Evolutionary conservation across 1,284 basidiomycete species (phyloP).

Genomic region (Fomes fomentarius): DNA sequence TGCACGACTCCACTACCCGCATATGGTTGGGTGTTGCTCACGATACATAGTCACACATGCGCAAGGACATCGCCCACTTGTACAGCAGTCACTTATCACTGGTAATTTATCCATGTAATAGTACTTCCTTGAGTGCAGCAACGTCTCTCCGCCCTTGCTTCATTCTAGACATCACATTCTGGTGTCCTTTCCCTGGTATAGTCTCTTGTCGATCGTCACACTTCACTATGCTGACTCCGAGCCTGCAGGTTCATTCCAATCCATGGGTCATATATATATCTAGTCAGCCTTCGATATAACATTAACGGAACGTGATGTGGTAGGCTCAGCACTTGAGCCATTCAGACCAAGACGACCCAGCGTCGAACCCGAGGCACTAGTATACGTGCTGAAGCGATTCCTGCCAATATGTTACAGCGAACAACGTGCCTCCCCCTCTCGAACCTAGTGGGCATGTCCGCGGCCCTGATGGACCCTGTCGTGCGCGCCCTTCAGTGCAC

Average conservation of each 20-base stretch:
- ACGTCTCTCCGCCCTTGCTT: background rate
- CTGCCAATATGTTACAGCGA: background rate
- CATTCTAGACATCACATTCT: no score
- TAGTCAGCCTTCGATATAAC: no score
- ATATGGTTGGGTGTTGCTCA: no score
- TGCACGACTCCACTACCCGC: background rate
- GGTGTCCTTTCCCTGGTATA: background rate
- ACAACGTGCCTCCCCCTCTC: background rate
- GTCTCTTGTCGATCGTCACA: no score
- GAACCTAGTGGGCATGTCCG: conserved; percentile 2
- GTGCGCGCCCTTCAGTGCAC: conserved; percentile 21
- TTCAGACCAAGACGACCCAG: background rate
- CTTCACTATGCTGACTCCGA: no score
- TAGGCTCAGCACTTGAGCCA: no score
- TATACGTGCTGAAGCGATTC: background rate
- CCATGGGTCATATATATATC: no score
- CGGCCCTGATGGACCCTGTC: conserved; percentile 10
- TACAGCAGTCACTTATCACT: conserved; percentile 13
- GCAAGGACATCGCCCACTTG: conserved; percentile 6
- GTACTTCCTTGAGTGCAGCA: background rate
- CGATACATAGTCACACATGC: background rate
- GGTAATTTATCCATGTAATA: conserved; percentile 10
- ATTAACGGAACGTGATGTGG: no score
- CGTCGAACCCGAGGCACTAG: background rate
- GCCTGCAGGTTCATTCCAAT: no score